Percentiles rank a stretch among this genome's conserved stretches.
Evolutionary conservation across 1,284 basidiomycete genomes (phyloP).

Genomic region (Laetiporus sulphureus): DNA sequence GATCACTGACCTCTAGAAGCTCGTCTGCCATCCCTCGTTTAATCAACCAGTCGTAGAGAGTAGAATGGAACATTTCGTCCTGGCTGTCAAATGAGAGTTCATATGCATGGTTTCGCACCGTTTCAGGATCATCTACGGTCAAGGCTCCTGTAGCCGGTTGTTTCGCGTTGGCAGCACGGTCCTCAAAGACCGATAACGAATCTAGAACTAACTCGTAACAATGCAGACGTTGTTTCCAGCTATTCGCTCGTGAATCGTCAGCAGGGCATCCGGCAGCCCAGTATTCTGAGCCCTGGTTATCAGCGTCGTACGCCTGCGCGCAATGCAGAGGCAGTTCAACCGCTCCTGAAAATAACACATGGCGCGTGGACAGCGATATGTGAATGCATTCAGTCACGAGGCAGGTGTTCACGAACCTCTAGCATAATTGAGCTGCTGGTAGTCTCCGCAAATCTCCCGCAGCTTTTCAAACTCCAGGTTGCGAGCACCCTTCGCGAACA

Average conservation of each 20-base stretch:
- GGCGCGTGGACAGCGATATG: no score
- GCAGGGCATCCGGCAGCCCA: constrained; percentile 64
- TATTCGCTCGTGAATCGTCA: constrained; percentile 53
- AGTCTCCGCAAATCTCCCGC: constrained; percentile 81
- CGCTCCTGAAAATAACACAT: no score
- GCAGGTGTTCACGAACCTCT: constrained; percentile 47
- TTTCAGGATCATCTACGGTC: constrained; percentile 49
- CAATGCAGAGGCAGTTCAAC: constrained; percentile 84
- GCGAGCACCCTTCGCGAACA: constrained; percentile 85
- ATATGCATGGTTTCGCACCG: constrained; percentile 68
- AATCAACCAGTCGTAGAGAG: constrained; percentile 93
- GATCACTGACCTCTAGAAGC: constrained; percentile 72
- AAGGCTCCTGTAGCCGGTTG: constrained; percentile 18
- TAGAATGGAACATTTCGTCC: constrained; percentile 93
- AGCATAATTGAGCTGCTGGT: constrained; percentile 76
- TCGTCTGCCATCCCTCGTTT: constrained; percentile 77
- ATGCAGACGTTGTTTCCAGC: constrained; percentile 56
- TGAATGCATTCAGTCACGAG: no score
- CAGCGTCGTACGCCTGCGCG: constrained; percentile 75
- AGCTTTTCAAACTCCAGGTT: constrained; percentile 84
- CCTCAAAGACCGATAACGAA: constrained; percentile 77
- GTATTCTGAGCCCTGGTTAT: constrained; percentile 72
- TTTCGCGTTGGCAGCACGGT: constrained; percentile 26
- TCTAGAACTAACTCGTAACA: constrained; percentile 85
- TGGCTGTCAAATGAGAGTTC: constrained; percentile 77